phyloP scores from a whole-genome alignment of 805 yeast genomes.

The Wickerhamomyces xylosicus region DNA sequence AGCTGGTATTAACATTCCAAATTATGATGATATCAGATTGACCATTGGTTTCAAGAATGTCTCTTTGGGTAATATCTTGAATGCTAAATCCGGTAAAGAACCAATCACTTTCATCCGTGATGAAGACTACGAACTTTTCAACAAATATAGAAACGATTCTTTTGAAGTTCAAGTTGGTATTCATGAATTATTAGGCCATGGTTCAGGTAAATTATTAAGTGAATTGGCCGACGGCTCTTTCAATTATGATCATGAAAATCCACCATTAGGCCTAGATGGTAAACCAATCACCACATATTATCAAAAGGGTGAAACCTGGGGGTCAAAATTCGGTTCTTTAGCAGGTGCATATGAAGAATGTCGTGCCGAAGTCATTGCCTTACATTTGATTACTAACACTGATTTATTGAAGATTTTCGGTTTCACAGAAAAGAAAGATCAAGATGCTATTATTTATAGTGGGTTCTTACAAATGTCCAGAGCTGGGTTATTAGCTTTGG shows the following conservation, averaged over 20 bases:
- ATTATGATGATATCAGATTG: conserved; percentile 81
- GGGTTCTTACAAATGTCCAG: conserved; percentile 79
- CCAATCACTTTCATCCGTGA: conserved; percentile 57
- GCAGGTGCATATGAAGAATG: conserved; percentile 91
- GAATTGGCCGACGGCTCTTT: conserved; percentile 50
- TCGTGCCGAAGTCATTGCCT: conserved; percentile 85
- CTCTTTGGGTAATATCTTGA: conserved; percentile 75
- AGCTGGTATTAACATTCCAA: conserved; percentile 89
- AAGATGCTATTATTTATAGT: conserved; percentile 51
- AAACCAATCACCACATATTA: conserved; percentile 60
- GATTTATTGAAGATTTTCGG: conserved; percentile 68
- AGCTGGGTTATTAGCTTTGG: conserved; percentile 76
- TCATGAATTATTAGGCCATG: conserved; percentile 87
- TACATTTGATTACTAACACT: conserved; percentile 63
- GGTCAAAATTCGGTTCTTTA: conserved; percentile 68
- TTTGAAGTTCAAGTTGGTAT: conserved; percentile 92
- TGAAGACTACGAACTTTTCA: conserved; percentile 44
- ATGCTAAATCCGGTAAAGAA: conserved; percentile 61
- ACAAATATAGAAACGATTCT: conserved; percentile 67
- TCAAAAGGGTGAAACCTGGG: conserved; percentile 83
- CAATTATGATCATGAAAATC: conserved; percentile 58
- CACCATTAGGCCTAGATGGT: conserved; percentile 53
- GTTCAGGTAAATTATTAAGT: conserved; percentile 71
- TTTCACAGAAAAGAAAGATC: conserved; percentile 42
- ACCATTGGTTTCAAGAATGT: conserved; percentile 84